Base-by-base conservation (phyloP, 306 rosid species). In the apple (Malus domestica) region DNA sequence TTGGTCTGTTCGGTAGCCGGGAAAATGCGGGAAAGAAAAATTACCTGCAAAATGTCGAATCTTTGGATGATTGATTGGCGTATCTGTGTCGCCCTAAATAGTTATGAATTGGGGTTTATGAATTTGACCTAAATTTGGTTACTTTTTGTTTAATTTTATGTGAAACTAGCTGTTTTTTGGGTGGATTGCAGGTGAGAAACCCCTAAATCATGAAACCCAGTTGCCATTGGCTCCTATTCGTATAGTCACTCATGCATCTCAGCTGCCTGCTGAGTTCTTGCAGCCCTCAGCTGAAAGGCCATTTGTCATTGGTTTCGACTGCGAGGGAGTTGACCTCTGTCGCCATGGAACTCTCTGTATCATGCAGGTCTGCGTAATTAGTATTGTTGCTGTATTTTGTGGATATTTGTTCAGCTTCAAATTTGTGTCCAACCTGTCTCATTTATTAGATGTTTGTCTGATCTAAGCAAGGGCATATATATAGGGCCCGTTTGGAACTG, bases 311-410 rank as follows among this genome's bases (percentile, higher is more conserved):
- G 98, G 98, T 65, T 93, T 93, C 74, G 98, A 93, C 74, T 93
- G 98, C 68, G 98, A 93, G 87, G 97, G 97, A 11, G 98, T 84
- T 72, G 93, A 91, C 86, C 87, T 93, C 38, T 93, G 98, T 79
- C 90, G 98, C 67, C 67, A 81, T 83, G 98, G 98, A 59, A 63
- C 85, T 14, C 97, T 93, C 52, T 93, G 98, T 77, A 75, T 93
- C 82, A 93, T 93, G 89, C 98, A 93, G 95, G 98, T 90, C 64
- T 77, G 57, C 67, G 25, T 22, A 70, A 38, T 78, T 33, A 25
- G 18, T 59, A 22, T n/a, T 23, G 40, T 23, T 32, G 70, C 61
- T 40, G 16, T 72, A 15, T 16, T 61, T 54, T 51, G 0, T 58
- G 32, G 35, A 65, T 58, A 51, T 40, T 35, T 70, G 18, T 62